Conservation (phyloP, 2,329 filamentous ascomycete genomes). For the Nemania diffusa region DNA sequence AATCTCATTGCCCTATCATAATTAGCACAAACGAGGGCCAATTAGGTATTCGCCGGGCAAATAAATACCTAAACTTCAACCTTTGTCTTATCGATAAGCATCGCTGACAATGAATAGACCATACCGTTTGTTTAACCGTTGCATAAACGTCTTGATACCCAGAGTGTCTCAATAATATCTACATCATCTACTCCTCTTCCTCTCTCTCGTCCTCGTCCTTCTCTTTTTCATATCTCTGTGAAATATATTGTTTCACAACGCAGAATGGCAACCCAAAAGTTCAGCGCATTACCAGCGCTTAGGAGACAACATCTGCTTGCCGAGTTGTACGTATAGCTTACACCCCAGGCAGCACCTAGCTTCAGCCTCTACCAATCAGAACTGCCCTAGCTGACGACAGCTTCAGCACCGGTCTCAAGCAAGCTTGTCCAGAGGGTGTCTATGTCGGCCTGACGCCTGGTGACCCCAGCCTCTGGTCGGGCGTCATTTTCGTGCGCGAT, state of each 20-base stretch:
- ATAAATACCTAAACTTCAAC: background rate
- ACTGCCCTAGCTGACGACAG: slow-evolving; percentile 42
- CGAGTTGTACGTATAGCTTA: slow-evolving; percentile 74
- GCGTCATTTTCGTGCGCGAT: slow-evolving; percentile 90
- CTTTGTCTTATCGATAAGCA: background rate
- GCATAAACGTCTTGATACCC: slow-evolving; percentile 24
- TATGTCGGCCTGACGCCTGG: slow-evolving; percentile 87
- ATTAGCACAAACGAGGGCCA: too few species aligned
- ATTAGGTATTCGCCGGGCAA: background rate
- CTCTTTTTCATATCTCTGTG: background rate
- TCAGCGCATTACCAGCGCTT: slow-evolving; percentile 64
- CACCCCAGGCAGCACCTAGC: background rate
- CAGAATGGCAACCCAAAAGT: slow-evolving; percentile 57
- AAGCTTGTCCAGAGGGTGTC: slow-evolving; percentile 84
- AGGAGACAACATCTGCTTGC: slow-evolving; percentile 80
- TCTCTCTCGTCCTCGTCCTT: background rate
- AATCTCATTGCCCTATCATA: too few species aligned
- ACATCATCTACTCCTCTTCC: background rate
- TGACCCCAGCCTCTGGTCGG: slow-evolving; percentile 84
- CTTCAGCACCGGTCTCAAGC: slow-evolving; percentile 78
- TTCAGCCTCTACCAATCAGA: slow-evolving; percentile 1
- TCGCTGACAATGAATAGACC: background rate
- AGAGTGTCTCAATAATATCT: slow-evolving; percentile 34
- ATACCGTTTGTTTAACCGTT: background rate
- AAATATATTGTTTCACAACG: slow-evolving; percentile 22